Evolutionary conservation across 345 rosid genomes (phyloP), one percentile per base, ranked within the genome.

Genomic region (Citrus mangshanensis): DNA sequence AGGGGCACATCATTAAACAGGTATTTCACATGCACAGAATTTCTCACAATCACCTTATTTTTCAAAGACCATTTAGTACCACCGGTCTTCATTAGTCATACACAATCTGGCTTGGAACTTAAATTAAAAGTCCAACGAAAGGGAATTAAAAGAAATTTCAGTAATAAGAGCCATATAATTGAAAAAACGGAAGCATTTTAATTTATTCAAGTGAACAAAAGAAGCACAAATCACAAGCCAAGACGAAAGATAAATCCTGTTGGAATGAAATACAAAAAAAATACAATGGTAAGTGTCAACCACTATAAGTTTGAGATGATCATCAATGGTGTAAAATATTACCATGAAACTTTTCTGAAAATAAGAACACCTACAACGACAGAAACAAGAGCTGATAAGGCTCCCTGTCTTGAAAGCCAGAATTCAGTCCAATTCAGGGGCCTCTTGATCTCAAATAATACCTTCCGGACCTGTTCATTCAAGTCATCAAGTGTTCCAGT

Each of bases 381-480:
- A 9, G 86, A 91, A 77, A 85, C 76, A 68, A 93, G 77, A 51
- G 87, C 86, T 14, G 88, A 75, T 46, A 92, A 54, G 61, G 87
- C 94, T 84, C 97, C 98, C 35, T 89, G 89, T 71, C 98, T 94
- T 21, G 99, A 93, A 75, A 89, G 93, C 89, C 89, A 91, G 81
- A 89, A 94, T 74, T 93, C 98, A 13, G 84, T 81, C 99, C 95
- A 88, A 2, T 90, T 91, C 88, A 96, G 84, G 1, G 98, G 97
- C 77, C 80, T 86, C 9, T 81, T 88, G 49, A 94, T 90, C 74
- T 89, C 86, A 4, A 49, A 78, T 78, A 94, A 80, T 69, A 85
- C 91, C 85, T 83, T 82, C 72, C 73, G 32, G 77, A 96, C 88
- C 75, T 86, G 87, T 75, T 86, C 89, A 49, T 90, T 81, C 80